phyloP scores from a whole-genome alignment of 192 early-diverging fungal genomes.

The Coemansia pectinata region DNA sequence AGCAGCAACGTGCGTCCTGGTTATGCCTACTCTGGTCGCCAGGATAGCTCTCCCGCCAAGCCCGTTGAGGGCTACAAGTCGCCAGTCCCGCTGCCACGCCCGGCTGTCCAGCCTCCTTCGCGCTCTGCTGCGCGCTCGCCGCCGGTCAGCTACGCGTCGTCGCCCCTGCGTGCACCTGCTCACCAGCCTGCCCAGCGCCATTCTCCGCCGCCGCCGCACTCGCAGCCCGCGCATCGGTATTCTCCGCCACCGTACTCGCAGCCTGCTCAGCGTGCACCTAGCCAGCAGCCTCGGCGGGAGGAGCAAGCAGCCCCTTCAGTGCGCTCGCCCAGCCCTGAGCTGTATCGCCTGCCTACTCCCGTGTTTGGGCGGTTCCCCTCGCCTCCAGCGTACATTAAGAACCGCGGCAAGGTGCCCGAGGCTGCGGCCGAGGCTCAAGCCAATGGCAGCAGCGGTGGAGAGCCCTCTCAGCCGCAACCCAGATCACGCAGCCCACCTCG shows the following conservation, averaged over 20 bases:
- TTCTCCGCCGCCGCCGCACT: slow-evolving; percentile 14
- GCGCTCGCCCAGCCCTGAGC: slow-evolving; percentile 34
- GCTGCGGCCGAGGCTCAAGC: slow-evolving; percentile 15
- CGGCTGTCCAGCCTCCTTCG: slow-evolving; percentile 17
- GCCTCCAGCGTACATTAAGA: slow-evolving; percentile 52
- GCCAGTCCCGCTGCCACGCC: slow-evolving; percentile 9
- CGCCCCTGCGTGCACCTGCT: slow-evolving; percentile 33
- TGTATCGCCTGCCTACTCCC: slow-evolving; percentile 40
- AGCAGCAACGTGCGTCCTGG: slow-evolving; percentile 14
- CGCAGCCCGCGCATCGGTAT: slow-evolving; percentile 2
- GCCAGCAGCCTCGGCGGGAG: slow-evolving; percentile 6
- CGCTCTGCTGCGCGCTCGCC: slow-evolving; percentile 19
- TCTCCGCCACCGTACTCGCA: slow-evolving; percentile 11
- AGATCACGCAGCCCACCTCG: slow-evolving; percentile 20
- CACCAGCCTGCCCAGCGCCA: slow-evolving; percentile 39
- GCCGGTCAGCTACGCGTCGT: slow-evolving; percentile 20
- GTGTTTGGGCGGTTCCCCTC: slow-evolving; percentile 56
- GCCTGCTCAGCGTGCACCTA: slow-evolving; percentile 1
- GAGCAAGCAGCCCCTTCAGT: slow-evolving; percentile 11
- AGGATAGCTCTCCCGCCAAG: slow-evolving; percentile 3
- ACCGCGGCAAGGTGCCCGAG: slow-evolving; percentile 30
- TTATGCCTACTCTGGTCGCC: slow-evolving; percentile 7
- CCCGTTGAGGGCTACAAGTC: slow-evolving; percentile 7
- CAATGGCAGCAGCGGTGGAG: slow-evolving; percentile 1
- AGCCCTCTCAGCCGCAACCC: neutral